A percentile compares a stretch with the other conserved stretches of the same genome.
Conservation (phyloP, 768 basidiomycete species). For the Trametes cubensis region DNA sequence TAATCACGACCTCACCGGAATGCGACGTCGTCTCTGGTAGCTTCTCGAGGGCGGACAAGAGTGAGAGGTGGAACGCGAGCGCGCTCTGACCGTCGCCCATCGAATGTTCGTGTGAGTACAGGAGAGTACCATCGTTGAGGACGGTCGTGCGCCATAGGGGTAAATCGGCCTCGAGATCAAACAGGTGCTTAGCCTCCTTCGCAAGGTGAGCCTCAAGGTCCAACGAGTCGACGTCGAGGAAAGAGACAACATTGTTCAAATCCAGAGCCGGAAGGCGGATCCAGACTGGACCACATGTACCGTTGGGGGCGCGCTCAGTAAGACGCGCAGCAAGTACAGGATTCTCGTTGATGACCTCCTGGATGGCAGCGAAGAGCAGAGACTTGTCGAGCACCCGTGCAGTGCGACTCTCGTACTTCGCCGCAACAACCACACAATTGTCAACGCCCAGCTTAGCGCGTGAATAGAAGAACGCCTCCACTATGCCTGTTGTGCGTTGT, state of each 20-base stretch:
- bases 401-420: slow-evolving; percentile 31
- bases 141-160: slow-evolving; percentile 45
- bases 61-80: slow-evolving; percentile 39
- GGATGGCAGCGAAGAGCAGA: slow-evolving; percentile 34
- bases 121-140: slow-evolving; percentile 35
- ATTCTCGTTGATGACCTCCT: slow-evolving; percentile 33
- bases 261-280: slow-evolving; percentile 35
- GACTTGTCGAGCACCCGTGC: slow-evolving; percentile 25
- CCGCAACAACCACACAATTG: slow-evolving; percentile 38
- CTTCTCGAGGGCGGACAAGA: slow-evolving; percentile 36
- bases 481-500: slow-evolving; percentile 32
- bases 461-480: slow-evolving; percentile 40
- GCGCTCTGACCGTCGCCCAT: slow-evolving; percentile 46
- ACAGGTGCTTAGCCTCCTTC: slow-evolving; percentile 30
- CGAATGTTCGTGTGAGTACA: slow-evolving; percentile 42
- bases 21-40: slow-evolving; percentile 5
- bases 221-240: slow-evolving; percentile 23
- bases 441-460: slow-evolving; percentile 39
- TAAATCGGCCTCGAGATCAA: slow-evolving; percentile 31
- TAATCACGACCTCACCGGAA: slow-evolving; percentile 20
- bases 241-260: slow-evolving; percentile 36
- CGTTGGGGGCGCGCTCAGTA: not conserved
- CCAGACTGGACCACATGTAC: slow-evolving; percentile 29
- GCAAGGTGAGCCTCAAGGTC: slow-evolving; percentile 31
- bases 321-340: slow-evolving; percentile 37